A percentile compares a stretch with the other conserved stretches of the same genome.
Conservation (phyloP, 495 filamentous ascomycete genomes). For the Penicillium waksmanii region DNA sequence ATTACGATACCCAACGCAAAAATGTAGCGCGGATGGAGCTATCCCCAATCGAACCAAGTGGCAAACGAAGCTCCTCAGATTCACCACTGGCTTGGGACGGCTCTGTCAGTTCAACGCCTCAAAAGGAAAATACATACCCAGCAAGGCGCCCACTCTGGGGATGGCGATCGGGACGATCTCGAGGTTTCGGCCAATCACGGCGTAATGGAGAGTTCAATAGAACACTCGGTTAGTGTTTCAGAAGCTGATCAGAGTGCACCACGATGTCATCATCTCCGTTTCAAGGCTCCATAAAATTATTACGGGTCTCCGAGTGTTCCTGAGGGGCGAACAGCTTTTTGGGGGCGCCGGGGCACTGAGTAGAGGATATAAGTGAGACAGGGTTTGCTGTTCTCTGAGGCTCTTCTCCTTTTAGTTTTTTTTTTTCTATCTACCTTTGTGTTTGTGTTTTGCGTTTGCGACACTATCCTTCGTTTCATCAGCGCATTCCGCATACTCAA, state of each 20-base stretch:
- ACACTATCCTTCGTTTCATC: constrained; percentile 11
- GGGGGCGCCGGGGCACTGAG: not conserved
- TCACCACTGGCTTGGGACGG: constrained; percentile 4
- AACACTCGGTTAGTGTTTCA: constrained; percentile 20
- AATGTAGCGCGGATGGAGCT: constrained; percentile 10
- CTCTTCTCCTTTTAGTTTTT: not conserved
- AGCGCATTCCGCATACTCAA: constrained; percentile 11
- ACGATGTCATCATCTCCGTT: constrained; percentile 14
- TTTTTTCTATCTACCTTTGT: not conserved
- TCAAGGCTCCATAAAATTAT: constrained; percentile 7
- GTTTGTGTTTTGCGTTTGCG: constrained; percentile 3
- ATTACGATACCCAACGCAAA: constrained; percentile 1
- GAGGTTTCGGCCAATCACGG: constrained; percentile 7
- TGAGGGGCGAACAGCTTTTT: constrained; percentile 9
- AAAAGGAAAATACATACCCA: constrained; percentile 2
- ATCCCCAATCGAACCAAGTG: constrained; percentile 11
- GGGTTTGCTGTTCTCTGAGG: not conserved
- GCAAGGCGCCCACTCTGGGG: constrained; percentile 16
- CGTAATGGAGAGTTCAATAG: constrained; percentile 14
- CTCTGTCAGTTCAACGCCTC: not conserved
- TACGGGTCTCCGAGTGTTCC: constrained; percentile 13
- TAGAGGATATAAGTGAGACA: constrained; percentile 5
- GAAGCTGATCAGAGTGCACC: constrained; percentile 9
- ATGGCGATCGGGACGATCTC: constrained; percentile 17
- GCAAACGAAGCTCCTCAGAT: constrained; percentile 9